Base-by-base conservation (phyloP, 106 monocot genomes). In the Triglochin maritima region DNA sequence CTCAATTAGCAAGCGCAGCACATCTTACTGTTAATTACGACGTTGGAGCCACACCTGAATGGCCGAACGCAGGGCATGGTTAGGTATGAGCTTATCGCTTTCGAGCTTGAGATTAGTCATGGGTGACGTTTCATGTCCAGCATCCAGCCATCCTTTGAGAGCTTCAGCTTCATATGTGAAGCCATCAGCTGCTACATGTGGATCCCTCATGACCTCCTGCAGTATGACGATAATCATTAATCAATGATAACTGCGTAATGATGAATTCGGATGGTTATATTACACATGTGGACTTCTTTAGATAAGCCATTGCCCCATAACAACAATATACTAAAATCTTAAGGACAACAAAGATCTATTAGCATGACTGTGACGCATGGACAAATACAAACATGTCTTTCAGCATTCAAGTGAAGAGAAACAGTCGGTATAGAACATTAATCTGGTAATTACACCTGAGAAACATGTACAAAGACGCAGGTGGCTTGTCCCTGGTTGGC, bases 141-240 rank as follows among this genome's bases (percentile, higher is more conserved):
- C 70, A 8, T 69, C 62, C 3, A 91, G 73, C 87, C 90, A 87
- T 9, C 72, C 68, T 48, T 62, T 75, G 64, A 91, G 71, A n/a
- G 79, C 87, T 54, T 82, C 87, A 6, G 66, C 72, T 73, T 91
- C 90, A 44, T 91, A 84, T 7, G 84, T 84, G 71, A 80, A 87
- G 0, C 87, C 90, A 72, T 91, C 90, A 17, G 84, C 82, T 17
- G 90, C 90, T 41, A 84, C 76, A 10, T 71, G 66, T 53, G 87
- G 87, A 52, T 91, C 78, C 45, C 64, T 74, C 90, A 91, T 91
- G 50, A 87, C 67, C 51, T 91, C 84, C 86, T 91, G 79, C 53
- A 71, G 58, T 59, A 47, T 9, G 8, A 52, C 9, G 52, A 7
- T 42, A 11, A n/a, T 4, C 2, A 55, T 0, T 42, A 11, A n/a